Conservation (phyloP, 108 stramenopile species). For the Nitzschia palea region DNA sequence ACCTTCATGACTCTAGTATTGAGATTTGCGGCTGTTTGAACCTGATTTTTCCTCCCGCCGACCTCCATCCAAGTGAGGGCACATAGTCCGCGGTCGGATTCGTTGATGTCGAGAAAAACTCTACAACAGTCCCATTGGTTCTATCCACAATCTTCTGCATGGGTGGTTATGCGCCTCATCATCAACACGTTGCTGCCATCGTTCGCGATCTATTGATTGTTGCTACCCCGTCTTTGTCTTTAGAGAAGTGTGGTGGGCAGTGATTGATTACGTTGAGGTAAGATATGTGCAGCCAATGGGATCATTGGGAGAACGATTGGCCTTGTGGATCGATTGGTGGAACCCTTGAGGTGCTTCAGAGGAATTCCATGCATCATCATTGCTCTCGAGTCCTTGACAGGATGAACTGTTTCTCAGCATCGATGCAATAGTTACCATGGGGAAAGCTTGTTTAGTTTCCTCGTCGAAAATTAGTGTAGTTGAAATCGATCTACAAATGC, state of each 20-base stretch:
- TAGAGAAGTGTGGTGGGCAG: background rate
- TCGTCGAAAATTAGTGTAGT: no score
- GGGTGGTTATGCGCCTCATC: background rate
- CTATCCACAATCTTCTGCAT: conserved; percentile 3
- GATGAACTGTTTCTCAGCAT: no score
- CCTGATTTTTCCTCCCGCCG: background rate
- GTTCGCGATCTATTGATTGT: background rate
- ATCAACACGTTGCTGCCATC: no score
- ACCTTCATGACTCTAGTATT: background rate
- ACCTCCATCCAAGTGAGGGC: background rate
- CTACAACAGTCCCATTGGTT: background rate
- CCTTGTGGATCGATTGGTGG: no score
- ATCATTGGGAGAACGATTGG: no score
- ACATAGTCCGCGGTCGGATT: background rate
- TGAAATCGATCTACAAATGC: no score
- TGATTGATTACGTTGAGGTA: background rate
- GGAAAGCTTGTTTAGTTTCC: no score
- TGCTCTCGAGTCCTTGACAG: no score
- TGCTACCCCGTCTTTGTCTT: background rate
- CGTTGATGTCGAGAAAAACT: background rate
- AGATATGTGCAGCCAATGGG: no score
- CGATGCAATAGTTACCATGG: no score
- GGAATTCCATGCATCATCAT: no score
- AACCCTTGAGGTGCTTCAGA: no score
- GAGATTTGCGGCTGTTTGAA: background rate